Evolutionary conservation across 2,329 filamentous ascomycete genomes (phyloP), one percentile per base, ranked within the genome.

Genomic region (Alternaria longipes): DNA sequence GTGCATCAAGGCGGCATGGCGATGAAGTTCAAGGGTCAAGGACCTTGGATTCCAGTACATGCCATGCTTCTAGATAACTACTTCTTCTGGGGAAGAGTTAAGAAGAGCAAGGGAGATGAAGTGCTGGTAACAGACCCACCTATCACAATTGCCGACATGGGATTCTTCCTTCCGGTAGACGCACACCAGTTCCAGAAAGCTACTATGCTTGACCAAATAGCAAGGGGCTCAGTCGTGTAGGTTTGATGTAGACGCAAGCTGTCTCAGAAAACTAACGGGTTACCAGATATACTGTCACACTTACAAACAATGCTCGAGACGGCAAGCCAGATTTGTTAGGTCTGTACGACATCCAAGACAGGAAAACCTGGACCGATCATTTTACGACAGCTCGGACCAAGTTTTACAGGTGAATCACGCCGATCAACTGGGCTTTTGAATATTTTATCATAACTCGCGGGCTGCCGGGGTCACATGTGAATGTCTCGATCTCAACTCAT

Each of bases 31-130:
- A 72, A 72, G n/a, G 66, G 70, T n/a, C 66, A 69, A 36, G 75
- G 75, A 4, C 32, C 65, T n/a, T 78, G 75, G 75, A 56, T 64
- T n/a, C 44, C 70, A 32, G 66, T 77, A 2, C 70, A 77, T 28
- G 71, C 62, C 18, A 57, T 76, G 7, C 59, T 76, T 20, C 60
- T 78, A 2, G 73, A 78, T 28, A 73, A 77, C 46, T 72, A 62
- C 47, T 54, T 76, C 12, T 56, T 76, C 9, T 76, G 74, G 75
- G 75, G 72, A 5, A 73, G 68, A 28, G 41, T 68, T 8, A 76
- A 71, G 59, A 60, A 68, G 49, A 59, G 34, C 57, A 69, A 64
- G 24, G 60, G 57, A 1, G 65, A 70, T 9, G 67, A 58, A 3
- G 26, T 69, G 6, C n/a, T 66, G 8, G 60, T 70, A 24, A 28